A percentile compares a stretch with the other conserved stretches of the same genome.
Conservation (phyloP, 164 flowering plant species). For the Vitis amurensis region DNA sequence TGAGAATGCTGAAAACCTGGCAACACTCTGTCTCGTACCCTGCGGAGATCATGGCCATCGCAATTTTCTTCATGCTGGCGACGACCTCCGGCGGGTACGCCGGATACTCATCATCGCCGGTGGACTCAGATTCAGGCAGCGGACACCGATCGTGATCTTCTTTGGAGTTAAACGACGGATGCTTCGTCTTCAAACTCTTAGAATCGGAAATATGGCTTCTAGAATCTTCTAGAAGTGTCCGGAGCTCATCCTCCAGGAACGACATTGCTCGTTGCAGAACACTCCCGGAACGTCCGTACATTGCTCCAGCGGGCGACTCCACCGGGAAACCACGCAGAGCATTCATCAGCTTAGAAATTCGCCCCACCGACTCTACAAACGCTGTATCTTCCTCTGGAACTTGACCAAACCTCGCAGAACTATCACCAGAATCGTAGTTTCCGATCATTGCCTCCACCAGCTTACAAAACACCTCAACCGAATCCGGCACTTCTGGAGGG, state of each 20-base stretch:
- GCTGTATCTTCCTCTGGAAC: constrained; percentile 21
- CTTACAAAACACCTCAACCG: constrained; percentile 19
- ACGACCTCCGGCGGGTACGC: constrained; percentile 40
- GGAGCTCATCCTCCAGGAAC: constrained; percentile 67
- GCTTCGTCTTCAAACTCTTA: neutral
- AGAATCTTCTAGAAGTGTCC: constrained; percentile 46
- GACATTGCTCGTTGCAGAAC: constrained; percentile 57
- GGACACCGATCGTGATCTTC: neutral
- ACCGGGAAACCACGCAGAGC: constrained; percentile 12
- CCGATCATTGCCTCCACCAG: constrained; percentile 29
- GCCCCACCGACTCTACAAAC: constrained; percentile 29
- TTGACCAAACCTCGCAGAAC: constrained; percentile 16
- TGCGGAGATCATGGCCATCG: constrained; percentile 49
- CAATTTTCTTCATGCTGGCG: constrained; percentile 36
- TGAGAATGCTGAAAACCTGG: constrained; percentile 39
- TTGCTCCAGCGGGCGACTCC: no score
- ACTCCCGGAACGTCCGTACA: constrained; percentile 9
- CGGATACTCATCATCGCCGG: constrained; percentile 27
- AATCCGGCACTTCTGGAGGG: constrained; percentile 26
- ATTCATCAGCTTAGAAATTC: constrained; percentile 27
- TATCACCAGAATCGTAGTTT: constrained; percentile 12
- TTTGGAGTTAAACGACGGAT: neutral
- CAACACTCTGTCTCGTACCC: constrained; percentile 73
- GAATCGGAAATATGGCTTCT: neutral
- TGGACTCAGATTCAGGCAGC: no score